Conservation (phyloP, 1,284 basidiomycete species). For the Pholiota adiposa region DNA sequence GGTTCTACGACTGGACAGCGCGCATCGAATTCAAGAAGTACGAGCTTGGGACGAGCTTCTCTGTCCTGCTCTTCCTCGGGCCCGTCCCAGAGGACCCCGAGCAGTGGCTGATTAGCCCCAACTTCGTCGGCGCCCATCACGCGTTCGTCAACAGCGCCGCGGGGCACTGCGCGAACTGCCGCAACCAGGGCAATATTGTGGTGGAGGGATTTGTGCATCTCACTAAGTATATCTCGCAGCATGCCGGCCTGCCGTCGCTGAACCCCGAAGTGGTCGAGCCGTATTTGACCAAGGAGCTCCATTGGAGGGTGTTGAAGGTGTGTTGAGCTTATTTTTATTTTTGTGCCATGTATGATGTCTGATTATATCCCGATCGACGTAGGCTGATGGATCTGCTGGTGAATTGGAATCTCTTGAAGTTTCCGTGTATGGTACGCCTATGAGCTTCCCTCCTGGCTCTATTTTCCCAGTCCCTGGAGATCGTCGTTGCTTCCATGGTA, state of each 20-base stretch:
- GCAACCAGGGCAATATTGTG: conserved; percentile 36
- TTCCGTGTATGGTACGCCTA: conserved; percentile 30
- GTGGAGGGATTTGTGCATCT: conserved; percentile 62
- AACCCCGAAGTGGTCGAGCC: conserved; percentile 41
- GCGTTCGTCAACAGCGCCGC: conserved; percentile 45
- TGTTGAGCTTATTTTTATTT: conserved; percentile 6
- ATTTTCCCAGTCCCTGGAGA: conserved; percentile 32
- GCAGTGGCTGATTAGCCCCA: conserved; percentile 36
- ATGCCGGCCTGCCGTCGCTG: conserved; percentile 33
- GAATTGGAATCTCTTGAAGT: conserved; percentile 37
- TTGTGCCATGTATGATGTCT: not conserved
- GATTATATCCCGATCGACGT: not conserved
- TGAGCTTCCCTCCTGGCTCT: conserved; percentile 32
- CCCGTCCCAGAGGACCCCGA: conserved; percentile 37
- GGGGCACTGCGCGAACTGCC: conserved; percentile 45
- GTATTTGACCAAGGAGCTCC: conserved; percentile 39
- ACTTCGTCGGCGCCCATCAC: conserved; percentile 42
- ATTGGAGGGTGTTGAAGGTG: conserved; percentile 43
- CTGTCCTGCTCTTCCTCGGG: conserved; percentile 47
- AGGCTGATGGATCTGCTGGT: conserved; percentile 26
- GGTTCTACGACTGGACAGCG: conserved; percentile 44
- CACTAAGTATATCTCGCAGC: conserved; percentile 36
- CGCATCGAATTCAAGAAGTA: conserved; percentile 46
- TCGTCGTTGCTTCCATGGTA: conserved; percentile 19
- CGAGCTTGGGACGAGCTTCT: conserved; percentile 44